Evolutionary conservation across 495 filamentous ascomycete genomes (phyloP).

Genomic region (Platismatia glauca): DNA sequence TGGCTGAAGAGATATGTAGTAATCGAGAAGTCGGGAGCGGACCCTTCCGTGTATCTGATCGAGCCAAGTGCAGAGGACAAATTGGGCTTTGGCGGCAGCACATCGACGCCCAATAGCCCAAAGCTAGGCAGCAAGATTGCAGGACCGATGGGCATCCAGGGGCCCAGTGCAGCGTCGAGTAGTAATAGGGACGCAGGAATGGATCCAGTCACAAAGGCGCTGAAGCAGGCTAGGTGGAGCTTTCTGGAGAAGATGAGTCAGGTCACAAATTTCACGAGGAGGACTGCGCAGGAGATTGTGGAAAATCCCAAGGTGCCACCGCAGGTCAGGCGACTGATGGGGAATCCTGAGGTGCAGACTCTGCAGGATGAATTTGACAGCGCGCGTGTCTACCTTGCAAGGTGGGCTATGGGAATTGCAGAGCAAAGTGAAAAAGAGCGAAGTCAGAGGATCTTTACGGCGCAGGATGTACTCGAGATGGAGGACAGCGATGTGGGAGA

Average conservation of each 20-base stretch:
- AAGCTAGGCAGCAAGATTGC: constrained; percentile 34
- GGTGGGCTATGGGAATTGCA: constrained; percentile 98
- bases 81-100: constrained; percentile 63
- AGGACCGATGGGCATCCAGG: constrained; percentile 28
- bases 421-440: constrained; percentile 87
- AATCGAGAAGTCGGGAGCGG: constrained; percentile 72
- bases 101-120: constrained; percentile 34
- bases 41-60: constrained; percentile 82
- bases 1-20: constrained; percentile 80
- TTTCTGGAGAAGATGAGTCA: constrained; percentile 91
- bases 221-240: constrained; percentile 95
- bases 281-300: constrained; percentile 83
- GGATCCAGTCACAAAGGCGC: constrained; percentile 88
- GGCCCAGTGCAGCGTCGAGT: constrained; percentile 26
- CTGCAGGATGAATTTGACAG: constrained; percentile 95
- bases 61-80: constrained; percentile 81
- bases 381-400: constrained; percentile 81
- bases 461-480: constrained; percentile 82
- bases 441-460: constrained; percentile 83
- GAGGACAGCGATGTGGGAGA: constrained; percentile 91
- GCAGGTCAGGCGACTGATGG: constrained; percentile 74
- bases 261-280: constrained; percentile 87
- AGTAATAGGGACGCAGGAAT: constrained; percentile 62
- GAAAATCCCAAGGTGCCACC: constrained; percentile 83
- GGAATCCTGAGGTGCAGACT: constrained; percentile 90